These are phyloP conservation scores for Paecilomyces sp. DNA, from an alignment of 2,329 filamentous ascomycete genomes.

Conservation along the genomic window DNA sequence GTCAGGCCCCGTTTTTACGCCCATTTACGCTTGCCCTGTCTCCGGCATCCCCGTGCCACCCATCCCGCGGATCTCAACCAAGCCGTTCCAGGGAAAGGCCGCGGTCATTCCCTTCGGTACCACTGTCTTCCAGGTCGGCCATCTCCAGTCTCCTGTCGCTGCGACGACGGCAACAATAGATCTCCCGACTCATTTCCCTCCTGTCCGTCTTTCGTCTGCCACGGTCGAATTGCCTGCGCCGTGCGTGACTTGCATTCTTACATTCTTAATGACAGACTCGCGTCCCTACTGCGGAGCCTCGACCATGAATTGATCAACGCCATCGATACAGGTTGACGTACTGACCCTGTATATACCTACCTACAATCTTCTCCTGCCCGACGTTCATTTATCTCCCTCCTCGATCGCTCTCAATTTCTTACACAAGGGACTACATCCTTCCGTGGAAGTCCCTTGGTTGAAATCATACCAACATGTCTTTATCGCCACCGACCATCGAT, in stretches of 20 bases:
- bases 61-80: background rate
- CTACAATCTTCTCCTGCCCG: background rate
- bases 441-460: background rate
- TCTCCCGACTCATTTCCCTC: background rate
- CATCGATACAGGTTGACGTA: background rate
- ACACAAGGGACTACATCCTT: background rate
- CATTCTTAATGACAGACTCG: background rate
- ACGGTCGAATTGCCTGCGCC: background rate
- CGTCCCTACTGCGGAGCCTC: background rate
- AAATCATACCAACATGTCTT: conserved; percentile 13
- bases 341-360: background rate
- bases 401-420: background rate
- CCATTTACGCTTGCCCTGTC: background rate
- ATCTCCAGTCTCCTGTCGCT: background rate
- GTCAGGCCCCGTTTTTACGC: background rate
- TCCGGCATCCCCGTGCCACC: background rate
- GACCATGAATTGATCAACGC: background rate
- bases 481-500: conserved; percentile 46
- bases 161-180: background rate
- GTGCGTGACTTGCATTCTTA: background rate
- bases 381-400: background rate
- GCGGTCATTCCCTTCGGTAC: background rate
- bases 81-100: background rate
- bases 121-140: background rate
- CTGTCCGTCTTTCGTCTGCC: background rate